These are phyloP conservation scores for Ceratocystis diversiconidia DNA, from an alignment of 2,329 filamentous ascomycete species.

Conservation along the genomic window DNA sequence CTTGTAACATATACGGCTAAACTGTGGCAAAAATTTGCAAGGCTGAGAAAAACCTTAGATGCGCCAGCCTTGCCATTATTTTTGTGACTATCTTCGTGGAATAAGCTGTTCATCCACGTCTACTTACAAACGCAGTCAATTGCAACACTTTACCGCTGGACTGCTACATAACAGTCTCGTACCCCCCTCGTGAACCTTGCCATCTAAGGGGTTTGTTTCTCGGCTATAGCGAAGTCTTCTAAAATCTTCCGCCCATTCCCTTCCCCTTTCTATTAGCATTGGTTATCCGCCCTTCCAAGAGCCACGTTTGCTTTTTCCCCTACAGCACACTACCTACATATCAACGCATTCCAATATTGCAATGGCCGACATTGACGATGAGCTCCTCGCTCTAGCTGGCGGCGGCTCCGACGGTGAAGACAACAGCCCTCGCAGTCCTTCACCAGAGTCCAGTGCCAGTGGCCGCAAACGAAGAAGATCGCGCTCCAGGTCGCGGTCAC, in stretches of 20 bases:
- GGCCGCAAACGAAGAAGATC: slow-evolving; percentile 7
- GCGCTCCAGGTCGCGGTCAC: slow-evolving; percentile 21
- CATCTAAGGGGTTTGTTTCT: neutral
- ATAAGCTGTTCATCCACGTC: neutral
- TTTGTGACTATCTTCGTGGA: neutral
- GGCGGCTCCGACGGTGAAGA: slow-evolving; percentile 49
- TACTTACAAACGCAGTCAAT: too few relatives aligned
- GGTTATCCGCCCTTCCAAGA: too few relatives aligned
- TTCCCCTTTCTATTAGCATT: neutral
- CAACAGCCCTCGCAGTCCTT: slow-evolving; percentile 11
- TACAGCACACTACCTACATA: neutral
- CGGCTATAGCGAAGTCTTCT: neutral
- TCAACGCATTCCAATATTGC: slow-evolving; percentile 20
- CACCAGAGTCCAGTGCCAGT: slow-evolving; percentile 7
- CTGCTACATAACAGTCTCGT: too few relatives aligned
- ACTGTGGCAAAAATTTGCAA: neutral
- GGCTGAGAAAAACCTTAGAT: neutral
- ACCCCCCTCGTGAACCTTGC: too few relatives aligned
- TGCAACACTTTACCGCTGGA: neutral
- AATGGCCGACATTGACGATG: slow-evolving; percentile 87
- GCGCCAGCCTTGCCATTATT: neutral
- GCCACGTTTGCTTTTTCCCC: neutral
- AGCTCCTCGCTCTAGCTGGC: slow-evolving; percentile 83
- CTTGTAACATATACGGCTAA: neutral
- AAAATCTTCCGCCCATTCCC: neutral